Conservation (phyloP, 2,329 filamentous ascomycete genomes). For the Sclerotinia borealis region DNA sequence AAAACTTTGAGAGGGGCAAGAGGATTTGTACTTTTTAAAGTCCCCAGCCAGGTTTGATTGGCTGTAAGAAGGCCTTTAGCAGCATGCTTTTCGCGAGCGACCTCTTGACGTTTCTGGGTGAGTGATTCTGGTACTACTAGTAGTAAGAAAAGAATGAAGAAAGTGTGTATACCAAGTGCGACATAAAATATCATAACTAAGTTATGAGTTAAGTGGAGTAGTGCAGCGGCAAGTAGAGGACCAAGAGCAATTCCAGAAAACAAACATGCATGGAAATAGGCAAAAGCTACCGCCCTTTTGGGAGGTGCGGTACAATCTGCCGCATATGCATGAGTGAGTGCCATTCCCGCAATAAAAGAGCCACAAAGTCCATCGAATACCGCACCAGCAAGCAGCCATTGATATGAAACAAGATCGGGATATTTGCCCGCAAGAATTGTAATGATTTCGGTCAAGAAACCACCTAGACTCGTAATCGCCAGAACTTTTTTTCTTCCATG, state of each 20-base stretch:
- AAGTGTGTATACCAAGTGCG: conserved; percentile 62
- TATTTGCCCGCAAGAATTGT: conserved; percentile 73
- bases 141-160: conserved; percentile 67
- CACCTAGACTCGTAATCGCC: conserved; percentile 66
- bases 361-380: conserved; percentile 78
- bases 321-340: conserved; percentile 75
- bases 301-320: conserved; percentile 82
- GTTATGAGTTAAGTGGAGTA: conserved; percentile 70
- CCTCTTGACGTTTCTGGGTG: conserved; percentile 61
- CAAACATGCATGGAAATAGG: conserved; percentile 82
- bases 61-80: conserved; percentile 35
- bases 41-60: neutral
- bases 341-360: conserved; percentile 79
- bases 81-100: conserved; percentile 63
- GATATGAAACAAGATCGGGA: conserved; percentile 66
- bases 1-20: conserved; percentile 73
- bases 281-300: conserved; percentile 74
- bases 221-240: conserved; percentile 71
- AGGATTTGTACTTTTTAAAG: conserved; percentile 53
- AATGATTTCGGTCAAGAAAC: conserved; percentile 66
- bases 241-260: conserved; percentile 87
- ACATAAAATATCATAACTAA: conserved; percentile 82
- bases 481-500: conserved; percentile 75
- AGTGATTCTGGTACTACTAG: conserved; percentile 80
- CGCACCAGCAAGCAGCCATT: conserved; percentile 71